Evolutionary conservation across 495 filamentous ascomycete species (phyloP), one percentile per base, ranked within the genome.

Genomic region (Neurospora sp.): DNA sequence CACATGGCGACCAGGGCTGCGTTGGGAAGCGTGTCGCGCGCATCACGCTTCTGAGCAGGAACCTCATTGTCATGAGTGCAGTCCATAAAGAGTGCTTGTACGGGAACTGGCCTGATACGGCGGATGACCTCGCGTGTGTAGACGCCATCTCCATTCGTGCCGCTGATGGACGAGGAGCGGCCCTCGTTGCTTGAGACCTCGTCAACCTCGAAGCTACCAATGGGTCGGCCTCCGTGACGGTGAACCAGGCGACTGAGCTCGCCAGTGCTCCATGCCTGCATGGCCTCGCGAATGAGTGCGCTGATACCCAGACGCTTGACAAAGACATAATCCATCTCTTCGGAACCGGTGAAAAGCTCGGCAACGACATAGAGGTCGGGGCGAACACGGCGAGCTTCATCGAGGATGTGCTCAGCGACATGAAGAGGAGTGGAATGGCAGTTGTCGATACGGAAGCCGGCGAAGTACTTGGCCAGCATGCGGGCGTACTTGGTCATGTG

Each of bases 21-120:
- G 77, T 96, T 98, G n/a, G 96, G 93, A 18, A 99, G 85, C 0
- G 96, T 98, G 78, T 99, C 96, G 70, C 93, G 88, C 31, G 93
- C 95, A 79, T 97, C 95, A 31, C 96, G 89, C 82, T 98, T 98
- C 81, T 99, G 96, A 1, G 95, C 92, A 8, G 96, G 96, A 9
- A 93, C 89, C 81, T 98, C 96, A 77, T 99, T 99, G 82, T 99
- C 96, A 80, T 99, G 96, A 2, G 96, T 99, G 80, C 96, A 99
- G 78, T 99, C 96, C 93, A 97, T 97, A 81, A 99, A 98, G 2
- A 99, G 84, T 4, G 96, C 96, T 69, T 97, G 94, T 0, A 97
- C 92, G 0, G 94, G 93, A 12, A 89, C 91, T 31, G 90, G 88
- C 42, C 91, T 92, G 79, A 98, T 93, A 69, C 85, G 89, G 61